phyloP scores from a whole-genome alignment of 192 early-diverging fungal species.

The Rhizoclosmatium globosum region DNA sequence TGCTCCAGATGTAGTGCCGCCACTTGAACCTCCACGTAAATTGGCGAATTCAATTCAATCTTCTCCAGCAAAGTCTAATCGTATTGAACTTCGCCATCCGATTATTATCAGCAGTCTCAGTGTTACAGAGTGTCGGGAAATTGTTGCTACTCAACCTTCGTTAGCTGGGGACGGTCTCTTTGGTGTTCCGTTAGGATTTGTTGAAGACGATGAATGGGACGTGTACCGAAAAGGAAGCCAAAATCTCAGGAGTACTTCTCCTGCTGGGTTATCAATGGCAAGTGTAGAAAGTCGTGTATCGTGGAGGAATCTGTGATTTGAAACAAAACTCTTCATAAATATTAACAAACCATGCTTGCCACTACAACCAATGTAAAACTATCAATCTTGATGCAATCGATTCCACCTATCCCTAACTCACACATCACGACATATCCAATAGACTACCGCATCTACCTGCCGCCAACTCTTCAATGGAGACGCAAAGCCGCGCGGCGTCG shows the following conservation, averaged over 20 bases:
- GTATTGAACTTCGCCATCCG: slow-evolving; percentile 14
- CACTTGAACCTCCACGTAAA: not conserved
- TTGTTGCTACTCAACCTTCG: slow-evolving; percentile 6
- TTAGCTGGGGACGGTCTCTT: slow-evolving; percentile 19
- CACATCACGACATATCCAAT: no score
- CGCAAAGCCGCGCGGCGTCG: no score
- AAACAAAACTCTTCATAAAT: no score
- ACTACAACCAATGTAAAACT: no score
- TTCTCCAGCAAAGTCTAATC: not conserved
- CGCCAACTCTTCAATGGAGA: no score
- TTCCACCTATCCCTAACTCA: no score
- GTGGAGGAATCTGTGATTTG: slow-evolving; percentile 19
- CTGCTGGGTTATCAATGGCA: not conserved
- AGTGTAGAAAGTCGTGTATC: slow-evolving; percentile 14
- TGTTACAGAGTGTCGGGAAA: slow-evolving; percentile 18
- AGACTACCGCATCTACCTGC: no score
- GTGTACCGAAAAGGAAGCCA: no score
- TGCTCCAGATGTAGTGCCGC: not conserved
- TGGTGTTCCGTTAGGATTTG: slow-evolving; percentile 29
- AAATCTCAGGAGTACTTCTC: no score
- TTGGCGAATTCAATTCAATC: not conserved
- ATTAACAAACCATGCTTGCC: no score
- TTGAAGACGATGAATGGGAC: slow-evolving; percentile 1
- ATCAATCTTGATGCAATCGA: no score
- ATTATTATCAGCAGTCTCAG: slow-evolving; percentile 16